Evolutionary conservation across 495 filamentous ascomycete genomes (phyloP), one percentile per base, ranked within the genome.

Genomic region (Aspergillus cavernicola): DNA sequence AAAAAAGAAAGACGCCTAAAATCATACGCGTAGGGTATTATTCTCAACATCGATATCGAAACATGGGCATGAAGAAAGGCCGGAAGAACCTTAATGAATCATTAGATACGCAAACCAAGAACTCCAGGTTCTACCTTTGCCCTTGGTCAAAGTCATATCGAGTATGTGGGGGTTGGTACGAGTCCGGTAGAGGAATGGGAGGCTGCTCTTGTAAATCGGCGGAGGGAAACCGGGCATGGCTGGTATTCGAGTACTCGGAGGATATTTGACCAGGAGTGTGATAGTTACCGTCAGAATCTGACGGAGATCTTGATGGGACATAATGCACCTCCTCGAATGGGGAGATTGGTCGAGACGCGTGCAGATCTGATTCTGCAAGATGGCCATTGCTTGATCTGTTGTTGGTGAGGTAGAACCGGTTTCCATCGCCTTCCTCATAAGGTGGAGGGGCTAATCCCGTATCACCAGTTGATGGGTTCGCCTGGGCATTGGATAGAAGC

Each of bases 401-500:
- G 9, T 53, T 20, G 18, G 58, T 39, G 0, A 40, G 35, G 43
- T 66, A 63, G 43, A 56, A 67, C 15, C 61, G 61, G 16, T 31
- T 42, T 8, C 48, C 29, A 4, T 61, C 60, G 12, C 57, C 62
- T 24, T 66, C 58, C 4, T 68, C 57, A 35, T 68, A 64, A 9
- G 52, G 37, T 2, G 53, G 49, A 16, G 59, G 53, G 2, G 46
- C 53, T 7, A 46, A 12, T 20, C 55, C 40, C 4, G 59, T n/a
- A 19, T 54, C 54, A 15, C 26, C 44, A 1, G 29, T 51, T 4
- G 46, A 58, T n/a, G 73, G 72, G 15, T 72, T 74, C 2, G 68
- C 53, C 57, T 78, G 74, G 3, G 72, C 68, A 50, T 73, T 56
- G 1, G 70, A 63, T 3, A 78, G 64, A 23, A 78, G 71, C 2